Evolutionary conservation across 768 basidiomycete species (phyloP).

Genomic region (Rhodocollybia butyracea): DNA sequence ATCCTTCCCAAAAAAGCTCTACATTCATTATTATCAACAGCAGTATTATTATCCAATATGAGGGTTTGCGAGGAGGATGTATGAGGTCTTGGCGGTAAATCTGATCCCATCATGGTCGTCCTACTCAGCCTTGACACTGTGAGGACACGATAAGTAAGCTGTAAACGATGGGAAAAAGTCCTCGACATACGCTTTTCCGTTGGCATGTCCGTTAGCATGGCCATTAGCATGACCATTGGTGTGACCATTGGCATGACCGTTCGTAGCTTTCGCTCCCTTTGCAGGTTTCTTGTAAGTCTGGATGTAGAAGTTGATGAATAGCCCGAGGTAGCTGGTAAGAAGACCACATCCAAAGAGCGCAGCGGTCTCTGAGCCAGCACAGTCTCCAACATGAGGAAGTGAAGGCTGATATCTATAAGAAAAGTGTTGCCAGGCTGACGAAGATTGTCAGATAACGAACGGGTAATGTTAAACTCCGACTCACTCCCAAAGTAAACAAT

Average conservation of each 20-base stretch:
- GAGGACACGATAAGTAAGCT: not conserved
- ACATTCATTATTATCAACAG: no score
- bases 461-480: conserved; percentile 29
- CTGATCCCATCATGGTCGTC: no score
- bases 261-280: conserved; percentile 28
- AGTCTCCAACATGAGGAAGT: conserved; percentile 75
- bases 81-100: no score
- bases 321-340: conserved; percentile 84
- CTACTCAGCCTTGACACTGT: conserved; percentile 4
- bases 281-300: conserved; percentile 75
- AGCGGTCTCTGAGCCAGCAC: conserved; percentile 85
- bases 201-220: conserved; percentile 30
- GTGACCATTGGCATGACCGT: conserved; percentile 39
- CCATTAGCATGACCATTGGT: conserved; percentile 42
- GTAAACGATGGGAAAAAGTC: no score
- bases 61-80: no score
- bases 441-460: conserved; percentile 3
- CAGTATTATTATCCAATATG: no score
- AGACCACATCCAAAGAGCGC: conserved; percentile 88
- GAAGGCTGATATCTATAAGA: conserved; percentile 55
- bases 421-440: conserved; percentile 77
- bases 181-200: conserved; percentile 30
- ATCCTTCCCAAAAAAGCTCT: no score
- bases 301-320: conserved; percentile 96
- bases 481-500: conserved; percentile 93